These are phyloP conservation scores for Byssothecium circinans DNA, from an alignment of 2,329 filamentous ascomycete genomes.

Conservation along the genomic window DNA sequence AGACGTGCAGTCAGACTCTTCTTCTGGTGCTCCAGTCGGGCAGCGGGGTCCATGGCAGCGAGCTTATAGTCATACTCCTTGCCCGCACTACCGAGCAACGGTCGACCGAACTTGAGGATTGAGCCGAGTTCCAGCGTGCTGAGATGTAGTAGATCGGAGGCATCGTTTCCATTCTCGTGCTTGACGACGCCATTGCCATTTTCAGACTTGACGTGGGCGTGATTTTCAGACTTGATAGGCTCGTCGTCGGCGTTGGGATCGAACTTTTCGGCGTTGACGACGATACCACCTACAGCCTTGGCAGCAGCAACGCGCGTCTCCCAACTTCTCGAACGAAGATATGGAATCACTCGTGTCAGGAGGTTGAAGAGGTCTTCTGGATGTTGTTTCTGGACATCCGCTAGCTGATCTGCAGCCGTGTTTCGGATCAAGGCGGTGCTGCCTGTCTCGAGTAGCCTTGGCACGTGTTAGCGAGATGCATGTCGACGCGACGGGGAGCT, in stretches of 20 bases:
- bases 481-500: neutral
- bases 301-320: slow-evolving; percentile 92
- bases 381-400: slow-evolving; percentile 96
- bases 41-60: slow-evolving; percentile 76
- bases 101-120: slow-evolving; percentile 81
- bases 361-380: slow-evolving; percentile 97
- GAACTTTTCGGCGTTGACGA: slow-evolving; percentile 82
- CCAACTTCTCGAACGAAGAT: slow-evolving; percentile 93
- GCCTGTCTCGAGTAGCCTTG: slow-evolving; percentile 91
- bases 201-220: slow-evolving; percentile 61
- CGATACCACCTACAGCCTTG: slow-evolving; percentile 91
- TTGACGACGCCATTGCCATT: slow-evolving; percentile 49
- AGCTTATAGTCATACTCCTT: slow-evolving; percentile 82
- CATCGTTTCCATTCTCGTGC: slow-evolving; percentile 54
- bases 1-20: slow-evolving; percentile 81
- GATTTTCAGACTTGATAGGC: slow-evolving; percentile 56
- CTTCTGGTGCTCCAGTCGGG: slow-evolving; percentile 83
- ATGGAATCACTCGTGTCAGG: slow-evolving; percentile 90
- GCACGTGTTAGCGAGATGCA: slow-evolving; percentile 26
- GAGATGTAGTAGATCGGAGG: slow-evolving; percentile 66
- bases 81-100: slow-evolving; percentile 78
- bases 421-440: slow-evolving; percentile 95
- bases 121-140: slow-evolving; percentile 74
- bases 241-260: slow-evolving; percentile 82
- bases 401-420: slow-evolving; percentile 93